Conservation (phyloP, 495 filamentous ascomycete species). For the Penicillium coffeae region DNA sequence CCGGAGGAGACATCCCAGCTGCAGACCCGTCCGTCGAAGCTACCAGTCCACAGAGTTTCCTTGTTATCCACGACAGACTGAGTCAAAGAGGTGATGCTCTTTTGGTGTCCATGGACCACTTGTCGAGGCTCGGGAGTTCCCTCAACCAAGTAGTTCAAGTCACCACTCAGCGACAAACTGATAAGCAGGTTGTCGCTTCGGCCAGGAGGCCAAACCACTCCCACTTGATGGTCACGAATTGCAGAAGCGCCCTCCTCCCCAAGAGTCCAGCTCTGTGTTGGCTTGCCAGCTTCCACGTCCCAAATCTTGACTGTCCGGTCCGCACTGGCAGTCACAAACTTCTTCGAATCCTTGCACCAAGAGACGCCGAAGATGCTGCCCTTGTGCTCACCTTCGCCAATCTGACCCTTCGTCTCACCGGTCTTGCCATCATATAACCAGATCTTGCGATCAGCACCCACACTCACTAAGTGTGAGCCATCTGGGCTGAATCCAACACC, state of each 20-base stretch:
- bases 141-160: slow-evolving; percentile 82
- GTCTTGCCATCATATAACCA: slow-evolving; percentile 95
- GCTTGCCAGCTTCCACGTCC: slow-evolving; percentile 76
- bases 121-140: slow-evolving; percentile 62
- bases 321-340: slow-evolving; percentile 86
- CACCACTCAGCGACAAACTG: slow-evolving; percentile 79
- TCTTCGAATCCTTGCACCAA: slow-evolving; percentile 85
- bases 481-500: slow-evolving; percentile 89
- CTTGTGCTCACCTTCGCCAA: slow-evolving; percentile 81
- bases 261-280: slow-evolving; percentile 76
- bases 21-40: slow-evolving; percentile 82
- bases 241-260: slow-evolving; percentile 75
- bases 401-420: slow-evolving; percentile 70
- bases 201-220: slow-evolving; percentile 85
- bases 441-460: slow-evolving; percentile 83
- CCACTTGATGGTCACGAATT: slow-evolving; percentile 84
- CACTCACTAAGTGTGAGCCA: slow-evolving; percentile 76
- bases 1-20: slow-evolving; percentile 75
- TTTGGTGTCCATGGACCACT: slow-evolving; percentile 89
- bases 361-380: slow-evolving; percentile 90
- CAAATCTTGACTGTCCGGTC: slow-evolving; percentile 75
- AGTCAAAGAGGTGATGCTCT: slow-evolving; percentile 75
- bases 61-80: slow-evolving; percentile 40
- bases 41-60: slow-evolving; percentile 76
- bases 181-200: slow-evolving; percentile 83